Percentiles rank a stretch among this genome's conserved stretches.
Conservation (phyloP, 2,329 filamentous ascomycete genomes). For the Ramularia endophylla region DNA sequence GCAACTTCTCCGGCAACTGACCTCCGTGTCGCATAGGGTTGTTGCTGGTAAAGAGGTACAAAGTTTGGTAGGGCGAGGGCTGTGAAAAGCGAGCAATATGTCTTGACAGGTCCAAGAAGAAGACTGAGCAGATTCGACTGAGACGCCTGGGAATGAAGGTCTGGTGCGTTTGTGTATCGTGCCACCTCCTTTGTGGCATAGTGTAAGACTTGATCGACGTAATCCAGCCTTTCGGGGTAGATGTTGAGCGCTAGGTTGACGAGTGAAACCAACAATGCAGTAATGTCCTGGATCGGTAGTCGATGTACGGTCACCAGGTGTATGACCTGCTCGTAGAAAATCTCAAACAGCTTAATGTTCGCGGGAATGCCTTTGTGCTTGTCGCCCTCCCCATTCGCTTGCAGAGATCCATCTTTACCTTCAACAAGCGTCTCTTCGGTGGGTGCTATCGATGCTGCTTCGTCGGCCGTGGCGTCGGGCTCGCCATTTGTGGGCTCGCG, state of each 20-base stretch:
- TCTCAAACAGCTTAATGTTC: slow-evolving; percentile 86
- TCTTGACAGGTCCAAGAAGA: slow-evolving; percentile 81
- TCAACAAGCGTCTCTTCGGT: slow-evolving; percentile 17
- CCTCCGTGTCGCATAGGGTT: slow-evolving; percentile 86
- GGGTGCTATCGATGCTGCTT: slow-evolving; percentile 21
- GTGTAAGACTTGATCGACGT: slow-evolving; percentile 87
- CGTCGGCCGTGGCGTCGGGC: slow-evolving; percentile 6
- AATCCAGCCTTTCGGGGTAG: slow-evolving; percentile 86
- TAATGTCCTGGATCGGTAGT: slow-evolving; percentile 88
- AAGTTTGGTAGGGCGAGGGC: slow-evolving; percentile 88
- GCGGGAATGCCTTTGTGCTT: slow-evolving; percentile 57
- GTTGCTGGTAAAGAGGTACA: slow-evolving; percentile 79
- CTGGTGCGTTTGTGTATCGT: slow-evolving; percentile 90
- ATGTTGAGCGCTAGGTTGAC: slow-evolving; percentile 93
- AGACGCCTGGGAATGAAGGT: slow-evolving; percentile 78
- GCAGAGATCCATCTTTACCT: slow-evolving; percentile 23
- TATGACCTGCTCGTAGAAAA: slow-evolving; percentile 95
- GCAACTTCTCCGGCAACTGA: slow-evolving; percentile 87
- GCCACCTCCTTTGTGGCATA: slow-evolving; percentile 82
- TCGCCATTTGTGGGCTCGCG: slow-evolving; percentile 26
- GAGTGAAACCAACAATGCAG: slow-evolving; percentile 87
- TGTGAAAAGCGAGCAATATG: slow-evolving; percentile 94
- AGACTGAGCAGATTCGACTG: slow-evolving; percentile 87
- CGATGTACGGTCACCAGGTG: slow-evolving; percentile 87
- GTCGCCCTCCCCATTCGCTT: slow-evolving; percentile 38